Conservation (phyloP, 306 rosid genomes). For the Ochetophila trinervis region DNA sequence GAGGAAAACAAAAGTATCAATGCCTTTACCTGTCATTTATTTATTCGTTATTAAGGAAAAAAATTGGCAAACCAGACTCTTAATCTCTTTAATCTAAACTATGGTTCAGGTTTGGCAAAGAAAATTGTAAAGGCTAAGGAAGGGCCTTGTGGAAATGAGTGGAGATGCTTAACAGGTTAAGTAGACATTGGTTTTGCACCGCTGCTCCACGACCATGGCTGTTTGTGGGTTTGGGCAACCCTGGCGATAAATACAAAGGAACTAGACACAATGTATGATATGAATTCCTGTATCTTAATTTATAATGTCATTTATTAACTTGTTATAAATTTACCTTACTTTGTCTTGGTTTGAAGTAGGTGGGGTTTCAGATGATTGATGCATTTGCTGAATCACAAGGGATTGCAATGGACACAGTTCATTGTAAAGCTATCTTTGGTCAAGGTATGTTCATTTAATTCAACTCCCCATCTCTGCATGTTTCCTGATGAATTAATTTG, state of each 20-base stretch:
- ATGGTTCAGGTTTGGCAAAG: too few species aligned
- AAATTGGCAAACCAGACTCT: too few species aligned
- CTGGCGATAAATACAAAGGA: conserved; percentile 75
- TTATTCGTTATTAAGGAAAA: too few species aligned
- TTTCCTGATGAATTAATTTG: conserved; percentile 17
- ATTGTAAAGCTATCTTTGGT: conserved; percentile 82
- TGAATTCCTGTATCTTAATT: not conserved
- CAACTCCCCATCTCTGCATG: not conserved
- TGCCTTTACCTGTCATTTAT: too few species aligned
- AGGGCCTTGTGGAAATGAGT: not conserved
- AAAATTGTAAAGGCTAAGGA: not conserved
- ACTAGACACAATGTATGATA: conserved; percentile 76
- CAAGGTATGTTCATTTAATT: conserved; percentile 41
- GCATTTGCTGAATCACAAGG: conserved; percentile 69
- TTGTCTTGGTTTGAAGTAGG: conserved; percentile 40
- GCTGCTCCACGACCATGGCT: conserved; percentile 67
- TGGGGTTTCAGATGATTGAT: conserved; percentile 86
- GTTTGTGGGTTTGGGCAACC: conserved; percentile 83
- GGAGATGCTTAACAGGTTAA: conserved; percentile 44
- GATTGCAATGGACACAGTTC: conserved; percentile 52
- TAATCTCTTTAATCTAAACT: too few species aligned
- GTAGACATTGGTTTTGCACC: conserved; percentile 49
- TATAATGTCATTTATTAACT: not conserved
- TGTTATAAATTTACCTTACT: not conserved
- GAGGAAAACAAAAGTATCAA: too few species aligned